Conservation (phyloP, 2,329 filamentous ascomycete genomes). For the Exserohilum turcica region DNA sequence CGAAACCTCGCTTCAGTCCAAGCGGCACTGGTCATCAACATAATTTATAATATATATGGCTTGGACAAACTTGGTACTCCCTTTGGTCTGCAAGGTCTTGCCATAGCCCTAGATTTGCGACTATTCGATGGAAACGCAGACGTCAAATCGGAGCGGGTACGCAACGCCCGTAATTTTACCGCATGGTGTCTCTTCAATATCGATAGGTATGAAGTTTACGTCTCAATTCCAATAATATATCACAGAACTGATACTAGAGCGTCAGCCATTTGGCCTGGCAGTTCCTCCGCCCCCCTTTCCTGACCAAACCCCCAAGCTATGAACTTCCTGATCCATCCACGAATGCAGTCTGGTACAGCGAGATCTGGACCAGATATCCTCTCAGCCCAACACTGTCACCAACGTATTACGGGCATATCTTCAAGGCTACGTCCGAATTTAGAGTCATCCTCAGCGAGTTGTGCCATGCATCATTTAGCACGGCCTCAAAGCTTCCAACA, state of each 20-base stretch:
- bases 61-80: constrained; percentile 11
- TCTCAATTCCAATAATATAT: constrained; percentile 9
- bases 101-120: constrained; percentile 19
- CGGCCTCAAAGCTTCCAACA: background rate
- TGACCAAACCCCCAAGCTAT: constrained; percentile 2
- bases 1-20: constrained; percentile 22
- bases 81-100: constrained; percentile 17
- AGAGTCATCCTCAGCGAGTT: constrained; percentile 17
- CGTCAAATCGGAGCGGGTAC: background rate
- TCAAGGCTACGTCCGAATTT: constrained; percentile 16
- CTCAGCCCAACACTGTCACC: background rate
- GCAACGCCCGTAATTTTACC: background rate
- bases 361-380: constrained; percentile 12
- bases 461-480: constrained; percentile 2
- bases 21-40: constrained; percentile 18
- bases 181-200: background rate
- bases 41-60: constrained; percentile 11
- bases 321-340: constrained; percentile 17
- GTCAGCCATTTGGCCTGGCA: background rate
- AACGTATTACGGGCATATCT: constrained; percentile 6
- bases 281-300: constrained; percentile 11
- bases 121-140: constrained; percentile 14
- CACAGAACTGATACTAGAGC: constrained; percentile 13
- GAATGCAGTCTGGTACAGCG: constrained; percentile 22
- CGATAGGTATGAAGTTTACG: background rate